Evolutionary conservation across 2,329 filamentous ascomycete genomes (phyloP).

Genomic region (Davidsoniella virescens): DNA sequence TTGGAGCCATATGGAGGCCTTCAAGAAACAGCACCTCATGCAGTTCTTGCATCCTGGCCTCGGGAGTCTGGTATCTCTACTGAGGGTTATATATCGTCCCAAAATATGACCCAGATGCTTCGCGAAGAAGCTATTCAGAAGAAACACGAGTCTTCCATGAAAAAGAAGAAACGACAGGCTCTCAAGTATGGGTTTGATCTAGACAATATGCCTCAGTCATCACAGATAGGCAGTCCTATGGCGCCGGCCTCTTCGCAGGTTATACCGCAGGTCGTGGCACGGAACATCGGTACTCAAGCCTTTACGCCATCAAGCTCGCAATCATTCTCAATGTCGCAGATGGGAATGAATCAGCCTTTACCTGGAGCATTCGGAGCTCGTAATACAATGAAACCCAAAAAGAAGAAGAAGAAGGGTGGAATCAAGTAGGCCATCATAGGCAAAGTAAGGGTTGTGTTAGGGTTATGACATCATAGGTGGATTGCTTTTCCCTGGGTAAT

Average conservation of each 20-base stretch:
- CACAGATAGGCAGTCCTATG: conserved; percentile 14
- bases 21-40: conserved; percentile 14
- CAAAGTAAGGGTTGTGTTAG: conserved; percentile 1
- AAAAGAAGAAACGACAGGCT: conserved; percentile 10
- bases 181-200: conserved; percentile 7
- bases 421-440: conserved; percentile 20
- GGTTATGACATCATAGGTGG: neutral
- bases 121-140: conserved; percentile 7
- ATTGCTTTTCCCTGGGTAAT: too few relatives aligned
- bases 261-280: conserved; percentile 14
- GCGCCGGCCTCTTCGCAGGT: conserved; percentile 19
- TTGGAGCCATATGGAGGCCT: conserved; percentile 18
- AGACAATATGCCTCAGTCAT: conserved; percentile 1
- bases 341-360: conserved; percentile 30
- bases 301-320: conserved; percentile 3
- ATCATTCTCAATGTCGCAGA: conserved; percentile 9
- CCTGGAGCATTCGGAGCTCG: conserved; percentile 31
- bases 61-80: conserved; percentile 22
- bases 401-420: conserved; percentile 28
- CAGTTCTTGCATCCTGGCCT: conserved; percentile 25
- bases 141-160: conserved; percentile 8
- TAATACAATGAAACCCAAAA: conserved; percentile 17
- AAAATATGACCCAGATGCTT: neutral
- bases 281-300: neutral
- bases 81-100: conserved; percentile 22